These are phyloP conservation scores for Kazachstania psychrophila DNA, from an alignment of 805 yeast species.

Conservation along the genomic window DNA sequence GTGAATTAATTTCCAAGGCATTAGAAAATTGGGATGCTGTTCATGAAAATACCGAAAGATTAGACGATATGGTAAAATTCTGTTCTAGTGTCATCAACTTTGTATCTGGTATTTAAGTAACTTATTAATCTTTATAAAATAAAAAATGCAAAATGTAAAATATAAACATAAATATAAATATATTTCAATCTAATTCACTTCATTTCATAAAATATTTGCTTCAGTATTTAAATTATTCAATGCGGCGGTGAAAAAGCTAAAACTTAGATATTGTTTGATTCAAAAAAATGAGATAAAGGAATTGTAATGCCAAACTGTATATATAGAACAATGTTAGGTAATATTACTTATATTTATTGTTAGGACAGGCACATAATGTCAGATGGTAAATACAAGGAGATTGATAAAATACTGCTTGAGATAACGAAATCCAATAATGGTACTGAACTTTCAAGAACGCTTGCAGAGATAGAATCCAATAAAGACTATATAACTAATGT, in stretches of 20 bases:
- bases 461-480: constrained; percentile 23
- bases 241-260: too few relatives aligned
- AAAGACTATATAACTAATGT: constrained; percentile 19
- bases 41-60: constrained; percentile 37
- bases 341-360: too few relatives aligned
- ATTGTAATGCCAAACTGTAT: too few relatives aligned
- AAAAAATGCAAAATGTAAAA: not conserved
- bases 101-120: constrained; percentile 30
- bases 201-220: too few relatives aligned
- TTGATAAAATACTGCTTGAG: constrained; percentile 4
- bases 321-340: too few relatives aligned
- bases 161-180: not conserved
- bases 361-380: not conserved
- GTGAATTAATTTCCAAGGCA: constrained; percentile 35
- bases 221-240: too few relatives aligned
- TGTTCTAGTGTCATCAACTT: constrained; percentile 72
- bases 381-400: constrained; percentile 4
- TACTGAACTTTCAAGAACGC: constrained; percentile 9
- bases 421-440: constrained; percentile 4
- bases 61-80: constrained; percentile 66
- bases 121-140: not conserved
- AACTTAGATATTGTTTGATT: too few relatives aligned
- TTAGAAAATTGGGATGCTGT: constrained; percentile 41
- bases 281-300: too few relatives aligned
- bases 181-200: too few relatives aligned